Evolutionary conservation across 805 yeast species (phyloP).

Genomic region (Wickerhamomyces subpelliculosus): DNA sequence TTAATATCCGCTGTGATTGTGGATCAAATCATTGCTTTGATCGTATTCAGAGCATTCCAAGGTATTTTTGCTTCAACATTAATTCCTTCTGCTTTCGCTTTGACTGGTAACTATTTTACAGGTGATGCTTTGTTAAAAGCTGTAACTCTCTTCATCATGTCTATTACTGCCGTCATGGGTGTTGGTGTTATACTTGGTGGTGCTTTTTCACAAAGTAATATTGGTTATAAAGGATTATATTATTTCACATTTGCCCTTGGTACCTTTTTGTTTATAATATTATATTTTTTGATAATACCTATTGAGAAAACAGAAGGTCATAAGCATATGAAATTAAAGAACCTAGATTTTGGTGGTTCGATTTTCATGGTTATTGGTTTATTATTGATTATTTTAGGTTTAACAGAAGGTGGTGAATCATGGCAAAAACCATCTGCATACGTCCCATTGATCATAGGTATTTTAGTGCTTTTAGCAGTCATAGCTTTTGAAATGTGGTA

Average conservation of each 20-base stretch:
- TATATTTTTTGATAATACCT: slow-evolving; percentile 25
- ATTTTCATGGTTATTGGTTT: slow-evolving; percentile 27
- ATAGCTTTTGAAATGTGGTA: slow-evolving; percentile 25
- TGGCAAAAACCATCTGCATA: slow-evolving; percentile 36
- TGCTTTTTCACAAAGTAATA: slow-evolving; percentile 29
- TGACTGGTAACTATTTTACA: slow-evolving; percentile 30
- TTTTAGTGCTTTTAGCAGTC: slow-evolving; percentile 21
- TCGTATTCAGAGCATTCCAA: slow-evolving; percentile 38
- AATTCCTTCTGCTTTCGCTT: slow-evolving; percentile 20
- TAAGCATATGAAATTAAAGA: slow-evolving; percentile 11
- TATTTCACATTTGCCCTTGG: slow-evolving; percentile 31
- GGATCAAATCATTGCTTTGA: slow-evolving; percentile 26
- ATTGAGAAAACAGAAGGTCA: slow-evolving; percentile 21
- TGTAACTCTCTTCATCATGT: slow-evolving; percentile 20
- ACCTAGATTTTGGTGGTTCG: slow-evolving; percentile 32
- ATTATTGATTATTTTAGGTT: slow-evolving; percentile 33
- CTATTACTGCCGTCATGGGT: slow-evolving; percentile 27
- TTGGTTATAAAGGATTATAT: slow-evolving; percentile 34
- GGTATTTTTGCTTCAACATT: slow-evolving; percentile 34
- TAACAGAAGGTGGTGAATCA: slow-evolving; percentile 37
- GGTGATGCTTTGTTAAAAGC: slow-evolving; percentile 39
- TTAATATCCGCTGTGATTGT: slow-evolving; percentile 31
- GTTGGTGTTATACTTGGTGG: slow-evolving; percentile 38
- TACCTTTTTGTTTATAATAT: slow-evolving; percentile 12
- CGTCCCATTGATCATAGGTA: slow-evolving; percentile 34